These are phyloP conservation scores for Ceratocystis diversiconidia DNA, from an alignment of 2,329 filamentous ascomycete species.

Conservation along the genomic window DNA sequence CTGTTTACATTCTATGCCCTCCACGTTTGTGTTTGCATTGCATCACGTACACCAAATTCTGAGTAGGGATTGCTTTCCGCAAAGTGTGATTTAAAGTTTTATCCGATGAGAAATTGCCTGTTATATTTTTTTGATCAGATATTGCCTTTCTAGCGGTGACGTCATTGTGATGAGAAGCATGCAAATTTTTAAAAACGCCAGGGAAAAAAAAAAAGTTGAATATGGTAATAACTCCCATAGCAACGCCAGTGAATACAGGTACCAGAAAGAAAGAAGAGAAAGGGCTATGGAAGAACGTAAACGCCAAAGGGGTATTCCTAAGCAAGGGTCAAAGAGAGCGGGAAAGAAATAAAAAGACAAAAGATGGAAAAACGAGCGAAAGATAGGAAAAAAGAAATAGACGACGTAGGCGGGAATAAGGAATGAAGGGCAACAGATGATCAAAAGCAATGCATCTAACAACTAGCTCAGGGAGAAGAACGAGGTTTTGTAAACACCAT, in stretches of 20 bases:
- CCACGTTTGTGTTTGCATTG: slow-evolving; percentile 2
- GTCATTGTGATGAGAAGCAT: not conserved
- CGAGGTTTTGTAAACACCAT: slow-evolving; percentile 40
- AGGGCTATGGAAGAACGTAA: not conserved
- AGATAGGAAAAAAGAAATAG: not conserved
- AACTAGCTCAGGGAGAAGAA: not conserved
- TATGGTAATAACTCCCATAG: not conserved
- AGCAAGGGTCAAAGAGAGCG: not conserved
- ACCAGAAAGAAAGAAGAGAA: not conserved
- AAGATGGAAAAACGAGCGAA: not conserved
- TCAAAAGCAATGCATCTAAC: not conserved
- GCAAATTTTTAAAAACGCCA: not conserved
- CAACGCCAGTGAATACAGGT: not conserved
- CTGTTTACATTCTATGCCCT: slow-evolving; percentile 4
- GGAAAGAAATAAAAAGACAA: not conserved
- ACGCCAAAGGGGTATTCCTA: not conserved
- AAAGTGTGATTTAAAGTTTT: not conserved
- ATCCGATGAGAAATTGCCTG: too few species aligned
- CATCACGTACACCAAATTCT: not conserved
- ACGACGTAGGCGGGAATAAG: not conserved
- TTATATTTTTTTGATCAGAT: not conserved
- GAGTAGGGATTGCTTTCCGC: not conserved
- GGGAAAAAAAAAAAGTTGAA: not conserved
- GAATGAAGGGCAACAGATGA: not conserved
- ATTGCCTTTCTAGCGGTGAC: not conserved